These are phyloP conservation scores for Penicillium diatomitis DNA, from an alignment of 495 filamentous ascomycete genomes.

Conservation along the genomic window DNA sequence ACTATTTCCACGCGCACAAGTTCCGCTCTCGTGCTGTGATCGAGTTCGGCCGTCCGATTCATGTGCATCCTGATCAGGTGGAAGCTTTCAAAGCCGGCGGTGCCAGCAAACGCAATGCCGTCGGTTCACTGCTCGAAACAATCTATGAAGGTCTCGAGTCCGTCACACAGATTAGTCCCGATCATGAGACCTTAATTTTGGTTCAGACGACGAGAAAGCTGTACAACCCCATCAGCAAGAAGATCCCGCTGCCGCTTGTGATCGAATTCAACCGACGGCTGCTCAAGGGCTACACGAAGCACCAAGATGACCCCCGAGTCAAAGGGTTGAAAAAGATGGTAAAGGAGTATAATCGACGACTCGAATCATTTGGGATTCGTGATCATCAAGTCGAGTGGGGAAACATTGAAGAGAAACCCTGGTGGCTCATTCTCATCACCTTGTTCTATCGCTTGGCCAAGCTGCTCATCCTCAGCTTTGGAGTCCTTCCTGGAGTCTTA, in stretches of 20 bases:
- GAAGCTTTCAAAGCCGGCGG: conserved; percentile 68
- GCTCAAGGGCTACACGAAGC: conserved; percentile 79
- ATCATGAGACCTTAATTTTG: conserved; percentile 93
- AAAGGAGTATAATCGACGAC: conserved; percentile 74
- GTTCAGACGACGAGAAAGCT: conserved; percentile 89
- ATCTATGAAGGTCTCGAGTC: conserved; percentile 75
- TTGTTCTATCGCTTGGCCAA: conserved; percentile 73
- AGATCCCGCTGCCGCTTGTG: conserved; percentile 82
- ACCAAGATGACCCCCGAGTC: conserved; percentile 82
- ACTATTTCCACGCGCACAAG: conserved; percentile 98
- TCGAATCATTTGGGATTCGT: conserved; percentile 71
- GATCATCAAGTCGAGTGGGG: conserved; percentile 95
- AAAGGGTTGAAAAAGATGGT: conserved; percentile 68
- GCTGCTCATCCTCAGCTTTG: conserved; percentile 61
- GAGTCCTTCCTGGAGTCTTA: conserved; percentile 76
- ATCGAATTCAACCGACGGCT: conserved; percentile 91
- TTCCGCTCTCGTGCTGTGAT: conserved; percentile 93
- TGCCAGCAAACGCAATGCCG: conserved; percentile 64
- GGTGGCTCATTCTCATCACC: conserved; percentile 59
- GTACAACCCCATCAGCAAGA: conserved; percentile 88
- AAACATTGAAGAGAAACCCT: conserved; percentile 50
- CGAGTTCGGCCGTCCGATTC: conserved; percentile 83
- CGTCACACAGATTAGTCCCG: conserved; percentile 85
- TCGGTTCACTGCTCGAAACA: conserved; percentile 68
- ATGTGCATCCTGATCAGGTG: conserved; percentile 71